Percentiles rank a stretch among this genome's conserved stretches.
Evolutionary conservation across 2,329 filamentous ascomycete species (phyloP).

Genomic region (Fusarium sp.): DNA sequence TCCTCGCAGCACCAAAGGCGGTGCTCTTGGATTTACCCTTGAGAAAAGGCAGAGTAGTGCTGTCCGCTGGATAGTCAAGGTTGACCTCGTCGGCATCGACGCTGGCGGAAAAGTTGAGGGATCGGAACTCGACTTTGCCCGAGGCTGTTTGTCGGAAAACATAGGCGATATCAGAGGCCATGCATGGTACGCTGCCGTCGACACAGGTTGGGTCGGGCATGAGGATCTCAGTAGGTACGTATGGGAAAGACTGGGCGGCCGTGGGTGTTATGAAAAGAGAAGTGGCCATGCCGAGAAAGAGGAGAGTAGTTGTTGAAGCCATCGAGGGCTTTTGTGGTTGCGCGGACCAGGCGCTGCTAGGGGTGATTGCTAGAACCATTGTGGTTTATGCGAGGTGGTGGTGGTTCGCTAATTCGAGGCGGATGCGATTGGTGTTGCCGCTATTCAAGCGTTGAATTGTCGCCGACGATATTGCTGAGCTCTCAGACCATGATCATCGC

Average conservation of each 20-base stretch:
- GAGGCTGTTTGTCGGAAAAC: constrained; percentile 71
- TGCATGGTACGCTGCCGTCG: constrained; percentile 55
- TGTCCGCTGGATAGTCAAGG: constrained; percentile 64
- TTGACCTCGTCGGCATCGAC: constrained; percentile 61
- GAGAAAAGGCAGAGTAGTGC: constrained; percentile 72
- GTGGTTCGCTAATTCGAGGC: constrained; percentile 11
- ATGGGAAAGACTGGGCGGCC: constrained; percentile 71
- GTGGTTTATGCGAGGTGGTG: constrained; percentile 11
- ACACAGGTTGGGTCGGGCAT: constrained; percentile 59
- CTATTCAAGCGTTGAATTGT: constrained; percentile 27
- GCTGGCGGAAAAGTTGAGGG: constrained; percentile 73
- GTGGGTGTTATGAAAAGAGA: constrained; percentile 36
- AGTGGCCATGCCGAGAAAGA: constrained; percentile 17
- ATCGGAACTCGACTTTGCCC: constrained; percentile 65
- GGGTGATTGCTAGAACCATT: constrained; percentile 19
- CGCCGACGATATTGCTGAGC: constrained; percentile 25
- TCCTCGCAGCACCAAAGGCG: constrained; percentile 76
- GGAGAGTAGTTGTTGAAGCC: constrained; percentile 15
- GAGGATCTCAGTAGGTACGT: constrained; percentile 81
- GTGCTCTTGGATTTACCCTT: constrained; percentile 58
- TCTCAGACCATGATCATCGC: constrained; percentile 35
- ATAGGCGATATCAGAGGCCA: constrained; percentile 69
- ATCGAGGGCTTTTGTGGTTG: constrained; percentile 18
- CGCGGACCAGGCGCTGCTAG: constrained; percentile 12
- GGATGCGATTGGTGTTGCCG: constrained; percentile 2